Percentiles rank a stretch among this genome's conserved stretches.
phyloP scores from a whole-genome alignment of 106 monocot genomes.

The Dendrobium huoshanense region DNA sequence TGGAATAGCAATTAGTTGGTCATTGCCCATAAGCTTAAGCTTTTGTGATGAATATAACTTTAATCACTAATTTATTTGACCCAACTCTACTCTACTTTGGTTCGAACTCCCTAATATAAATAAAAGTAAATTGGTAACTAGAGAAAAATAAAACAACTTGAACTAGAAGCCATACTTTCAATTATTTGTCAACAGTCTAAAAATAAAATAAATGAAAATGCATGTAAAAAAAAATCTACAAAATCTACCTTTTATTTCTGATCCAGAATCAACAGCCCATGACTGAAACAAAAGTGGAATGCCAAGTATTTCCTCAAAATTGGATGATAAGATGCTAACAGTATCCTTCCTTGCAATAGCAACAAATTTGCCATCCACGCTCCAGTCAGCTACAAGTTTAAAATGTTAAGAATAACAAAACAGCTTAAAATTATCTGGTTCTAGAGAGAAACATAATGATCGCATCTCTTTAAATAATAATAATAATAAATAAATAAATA shows the following conservation, averaged over 20 bases:
- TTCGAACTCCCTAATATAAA: neutral
- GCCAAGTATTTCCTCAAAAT: conserved; percentile 43
- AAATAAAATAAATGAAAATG: neutral
- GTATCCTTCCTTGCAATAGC: conserved; percentile 50
- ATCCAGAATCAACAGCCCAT: conserved; percentile 30
- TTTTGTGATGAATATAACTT: neutral
- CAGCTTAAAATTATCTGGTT: neutral
- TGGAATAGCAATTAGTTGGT: neutral
- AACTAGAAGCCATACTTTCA: neutral
- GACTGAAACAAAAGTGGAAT: conserved; percentile 51
- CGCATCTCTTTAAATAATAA: neutral
- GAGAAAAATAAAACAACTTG: neutral
- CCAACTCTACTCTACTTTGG: neutral
- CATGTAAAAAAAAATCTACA: neutral
- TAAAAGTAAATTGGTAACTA: no score
- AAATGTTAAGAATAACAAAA: neutral
- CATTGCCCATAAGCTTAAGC: neutral
- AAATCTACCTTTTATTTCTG: conserved; percentile 47
- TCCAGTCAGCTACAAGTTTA: conserved; percentile 66
- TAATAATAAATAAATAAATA: neutral
- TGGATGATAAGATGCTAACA: conserved; percentile 51
- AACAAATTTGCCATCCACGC: conserved; percentile 48
- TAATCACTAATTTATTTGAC: neutral
- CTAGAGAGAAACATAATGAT: neutral
- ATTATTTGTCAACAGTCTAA: neutral